phyloP scores from a whole-genome alignment of 257 asterid species.

The Misopates orontium region DNA sequence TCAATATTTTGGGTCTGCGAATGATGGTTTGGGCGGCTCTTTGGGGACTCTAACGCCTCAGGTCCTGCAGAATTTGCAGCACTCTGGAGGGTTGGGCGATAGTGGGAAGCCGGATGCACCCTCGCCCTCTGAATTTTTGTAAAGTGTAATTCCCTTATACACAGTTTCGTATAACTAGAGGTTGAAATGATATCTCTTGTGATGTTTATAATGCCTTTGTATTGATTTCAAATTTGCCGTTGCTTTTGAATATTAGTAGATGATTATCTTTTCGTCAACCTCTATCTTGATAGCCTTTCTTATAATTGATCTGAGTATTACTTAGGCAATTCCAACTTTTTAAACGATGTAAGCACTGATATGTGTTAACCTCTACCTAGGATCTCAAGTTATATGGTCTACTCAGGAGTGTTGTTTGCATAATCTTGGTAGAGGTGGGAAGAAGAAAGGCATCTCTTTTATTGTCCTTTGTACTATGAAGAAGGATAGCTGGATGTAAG shows the following conservation, averaged over 20 bases:
- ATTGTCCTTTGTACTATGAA: background rate
- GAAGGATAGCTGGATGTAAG: background rate
- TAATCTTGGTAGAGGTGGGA: slow-evolving; percentile 5
- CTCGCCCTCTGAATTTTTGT: slow-evolving; percentile 79
- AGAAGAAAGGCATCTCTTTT: background rate
- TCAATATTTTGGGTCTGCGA: slow-evolving; percentile 74
- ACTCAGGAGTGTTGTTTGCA: slow-evolving; percentile 2
- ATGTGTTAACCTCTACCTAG: slow-evolving; percentile 8
- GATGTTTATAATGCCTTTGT: slow-evolving; percentile 25
- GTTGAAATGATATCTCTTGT: slow-evolving; percentile 21
- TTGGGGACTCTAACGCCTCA: slow-evolving; percentile 70
- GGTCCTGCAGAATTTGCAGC: slow-evolving; percentile 78
- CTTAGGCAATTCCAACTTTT: background rate
- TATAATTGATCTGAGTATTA: background rate
- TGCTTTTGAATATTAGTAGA: no score
- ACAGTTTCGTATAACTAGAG: slow-evolving; percentile 15
- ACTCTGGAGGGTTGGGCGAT: slow-evolving; percentile 66
- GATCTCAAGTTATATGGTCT: slow-evolving; percentile 7
- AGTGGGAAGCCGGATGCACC: slow-evolving; percentile 63
- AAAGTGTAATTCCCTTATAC: slow-evolving; percentile 31
- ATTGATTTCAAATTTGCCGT: slow-evolving; percentile 23
- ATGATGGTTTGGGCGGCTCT: slow-evolving; percentile 63
- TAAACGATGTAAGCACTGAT: slow-evolving; percentile 2
- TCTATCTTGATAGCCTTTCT: slow-evolving; percentile 8
- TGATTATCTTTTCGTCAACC: slow-evolving; percentile 20